These are phyloP conservation scores for Hypoxylon sp. DNA, from an alignment of 2,329 filamentous ascomycete species.

Conservation along the genomic window DNA sequence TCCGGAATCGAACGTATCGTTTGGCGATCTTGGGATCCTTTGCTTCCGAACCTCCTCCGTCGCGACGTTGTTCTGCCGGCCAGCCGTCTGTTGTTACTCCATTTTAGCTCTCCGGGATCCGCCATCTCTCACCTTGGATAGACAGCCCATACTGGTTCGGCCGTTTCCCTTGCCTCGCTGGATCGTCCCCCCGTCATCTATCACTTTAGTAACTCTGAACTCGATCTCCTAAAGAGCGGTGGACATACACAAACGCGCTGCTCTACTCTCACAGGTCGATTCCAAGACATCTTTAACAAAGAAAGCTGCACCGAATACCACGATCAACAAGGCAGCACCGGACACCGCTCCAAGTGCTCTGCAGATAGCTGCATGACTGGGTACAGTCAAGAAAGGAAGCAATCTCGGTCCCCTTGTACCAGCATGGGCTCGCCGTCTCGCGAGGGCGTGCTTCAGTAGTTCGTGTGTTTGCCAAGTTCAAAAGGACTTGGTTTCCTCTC, in stretches of 20 bases:
- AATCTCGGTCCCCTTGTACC: slow-evolving; percentile 57
- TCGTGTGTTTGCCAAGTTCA: slow-evolving; percentile 57
- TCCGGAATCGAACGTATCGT: slow-evolving; percentile 49
- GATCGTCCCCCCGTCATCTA: slow-evolving; percentile 52
- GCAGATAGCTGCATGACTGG: slow-evolving; percentile 57
- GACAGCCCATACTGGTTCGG: slow-evolving; percentile 37
- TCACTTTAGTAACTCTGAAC: slow-evolving; percentile 58
- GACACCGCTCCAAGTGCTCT: slow-evolving; percentile 54
- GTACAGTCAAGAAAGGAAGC: slow-evolving; percentile 56
- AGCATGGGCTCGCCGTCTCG: slow-evolving; percentile 52
- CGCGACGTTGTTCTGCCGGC: slow-evolving; percentile 41
- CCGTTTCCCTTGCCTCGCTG: slow-evolving; percentile 40
- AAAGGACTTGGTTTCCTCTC: slow-evolving; percentile 53
- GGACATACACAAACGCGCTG: slow-evolving; percentile 62
- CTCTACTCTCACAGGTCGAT: slow-evolving; percentile 60
- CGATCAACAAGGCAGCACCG: slow-evolving; percentile 52
- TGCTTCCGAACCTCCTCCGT: slow-evolving; percentile 45
- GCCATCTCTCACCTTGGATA: slow-evolving; percentile 39
- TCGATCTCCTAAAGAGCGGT: slow-evolving; percentile 64
- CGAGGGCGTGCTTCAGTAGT: slow-evolving; percentile 53
- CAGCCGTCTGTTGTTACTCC: slow-evolving; percentile 33
- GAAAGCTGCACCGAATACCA: slow-evolving; percentile 60
- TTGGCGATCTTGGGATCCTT: slow-evolving; percentile 40
- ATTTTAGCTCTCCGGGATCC: slow-evolving; percentile 37
- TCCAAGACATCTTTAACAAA: slow-evolving; percentile 66